Conservation (phyloP, 208 protist species). For the Herpetomonas samuelpessoai region DNA sequence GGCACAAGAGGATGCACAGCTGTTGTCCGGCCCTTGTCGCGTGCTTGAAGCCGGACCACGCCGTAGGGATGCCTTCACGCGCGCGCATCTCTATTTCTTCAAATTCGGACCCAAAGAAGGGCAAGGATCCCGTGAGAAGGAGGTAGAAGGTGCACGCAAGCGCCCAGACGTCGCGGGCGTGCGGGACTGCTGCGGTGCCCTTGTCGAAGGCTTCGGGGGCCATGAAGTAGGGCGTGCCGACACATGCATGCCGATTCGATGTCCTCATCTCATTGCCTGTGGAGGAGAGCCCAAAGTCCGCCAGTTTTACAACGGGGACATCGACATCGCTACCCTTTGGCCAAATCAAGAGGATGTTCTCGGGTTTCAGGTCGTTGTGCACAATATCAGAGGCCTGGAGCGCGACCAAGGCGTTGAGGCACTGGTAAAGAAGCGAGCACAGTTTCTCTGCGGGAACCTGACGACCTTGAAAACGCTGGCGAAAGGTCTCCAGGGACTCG, state of each 20-base stretch:
- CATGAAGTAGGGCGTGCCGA: slow-evolving; percentile 9
- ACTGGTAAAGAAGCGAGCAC: slow-evolving; percentile 8
- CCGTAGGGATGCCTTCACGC: background rate
- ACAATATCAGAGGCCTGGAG: slow-evolving; percentile 7
- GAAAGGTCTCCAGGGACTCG: slow-evolving; percentile 1
- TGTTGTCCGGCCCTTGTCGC: background rate
- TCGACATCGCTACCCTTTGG: background rate
- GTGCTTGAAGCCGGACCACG: background rate
- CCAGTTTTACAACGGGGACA: background rate
- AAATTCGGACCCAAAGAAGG: slow-evolving; percentile 21
- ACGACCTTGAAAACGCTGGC: background rate
- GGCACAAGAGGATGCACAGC: background rate
- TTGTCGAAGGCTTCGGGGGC: background rate
- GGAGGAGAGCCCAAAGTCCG: slow-evolving; percentile 8
- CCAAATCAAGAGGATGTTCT: slow-evolving; percentile 6
- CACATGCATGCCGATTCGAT: too few species aligned
- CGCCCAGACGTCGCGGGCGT: slow-evolving; percentile 33
- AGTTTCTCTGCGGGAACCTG: slow-evolving; percentile 3
- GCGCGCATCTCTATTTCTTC: slow-evolving; percentile 11
- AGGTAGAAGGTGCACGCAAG: slow-evolving; percentile 36
- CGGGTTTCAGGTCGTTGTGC: slow-evolving; percentile 14
- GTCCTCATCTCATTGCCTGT: background rate
- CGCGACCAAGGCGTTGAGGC: slow-evolving; percentile 1
- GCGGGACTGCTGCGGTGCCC: background rate
- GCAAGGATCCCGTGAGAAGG: slow-evolving; percentile 32